Conservation (phyloP, 768 basidiomycete species). For the Clavaria fumosa region DNA sequence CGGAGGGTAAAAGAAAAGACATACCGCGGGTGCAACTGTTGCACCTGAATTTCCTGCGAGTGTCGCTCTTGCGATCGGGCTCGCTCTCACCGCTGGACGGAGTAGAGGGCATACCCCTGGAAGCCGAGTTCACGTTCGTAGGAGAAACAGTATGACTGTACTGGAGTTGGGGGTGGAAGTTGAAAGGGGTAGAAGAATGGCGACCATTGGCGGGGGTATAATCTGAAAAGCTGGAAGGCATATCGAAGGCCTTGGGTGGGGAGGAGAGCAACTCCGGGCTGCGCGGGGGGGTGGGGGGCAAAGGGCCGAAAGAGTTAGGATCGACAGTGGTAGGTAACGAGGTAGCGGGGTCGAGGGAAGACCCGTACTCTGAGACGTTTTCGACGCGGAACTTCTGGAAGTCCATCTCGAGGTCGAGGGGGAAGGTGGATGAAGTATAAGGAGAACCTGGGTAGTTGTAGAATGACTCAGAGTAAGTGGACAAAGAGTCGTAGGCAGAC, state of each 20-base stretch:
- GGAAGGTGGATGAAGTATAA: conserved; percentile 35
- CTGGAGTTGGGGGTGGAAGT: conserved; percentile 36
- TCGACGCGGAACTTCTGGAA: conserved; percentile 48
- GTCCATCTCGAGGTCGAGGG: conserved; percentile 59
- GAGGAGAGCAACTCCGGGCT: conserved; percentile 25
- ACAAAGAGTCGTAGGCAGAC: conserved; percentile 55
- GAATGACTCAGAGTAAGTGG: conserved; percentile 53
- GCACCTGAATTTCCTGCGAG: conserved; percentile 70
- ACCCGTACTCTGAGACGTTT: conserved; percentile 35
- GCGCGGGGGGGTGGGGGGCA: conserved; percentile 43
- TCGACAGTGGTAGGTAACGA: conserved; percentile 29
- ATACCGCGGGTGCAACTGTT: conserved; percentile 57
- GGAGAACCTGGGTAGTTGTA: conserved; percentile 48
- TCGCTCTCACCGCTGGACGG: too few relatives aligned
- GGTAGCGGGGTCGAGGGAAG: conserved; percentile 22
- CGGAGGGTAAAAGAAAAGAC: conserved; percentile 8
- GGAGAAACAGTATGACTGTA: too few relatives aligned
- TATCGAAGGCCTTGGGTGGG: conserved; percentile 18
- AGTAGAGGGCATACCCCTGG: too few relatives aligned
- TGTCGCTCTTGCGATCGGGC: conserved; percentile 42
- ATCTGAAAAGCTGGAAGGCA: conserved; percentile 50
- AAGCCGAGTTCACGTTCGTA: too few relatives aligned
- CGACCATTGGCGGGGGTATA: conserved; percentile 33
- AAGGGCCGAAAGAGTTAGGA: conserved; percentile 40
- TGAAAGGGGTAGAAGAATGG: conserved; percentile 26